Percentiles rank a stretch among this genome's conserved stretches.
These are phyloP conservation scores for Coemansia sp. DNA, from an alignment of 192 early-diverging fungal species.

Conservation along the genomic window DNA sequence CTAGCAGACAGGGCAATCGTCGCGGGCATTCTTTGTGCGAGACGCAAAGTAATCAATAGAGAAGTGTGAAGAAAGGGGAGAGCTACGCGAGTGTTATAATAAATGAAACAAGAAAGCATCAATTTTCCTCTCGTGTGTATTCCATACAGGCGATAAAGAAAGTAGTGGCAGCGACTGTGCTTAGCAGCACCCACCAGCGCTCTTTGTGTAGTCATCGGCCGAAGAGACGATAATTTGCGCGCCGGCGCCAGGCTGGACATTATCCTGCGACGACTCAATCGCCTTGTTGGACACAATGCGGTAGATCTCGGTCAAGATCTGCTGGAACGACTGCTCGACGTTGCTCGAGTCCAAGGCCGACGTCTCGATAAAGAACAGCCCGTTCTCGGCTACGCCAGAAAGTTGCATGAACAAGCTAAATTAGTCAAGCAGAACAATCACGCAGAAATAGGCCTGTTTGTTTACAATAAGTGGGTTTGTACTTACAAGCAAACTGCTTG, in stretches of 20 bases:
- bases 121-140: not conserved
- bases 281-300: conserved; percentile 97
- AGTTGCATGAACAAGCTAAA: not conserved
- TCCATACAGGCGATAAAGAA: not conserved
- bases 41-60: not conserved
- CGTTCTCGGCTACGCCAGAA: conserved; percentile 76
- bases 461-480: not conserved
- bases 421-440: not conserved
- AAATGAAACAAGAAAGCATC: not conserved
- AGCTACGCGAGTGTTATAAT: conserved; percentile 6
- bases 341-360: conserved; percentile 97
- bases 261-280: conserved; percentile 78
- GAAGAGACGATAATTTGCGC: conserved; percentile 68
- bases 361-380: conserved; percentile 97
- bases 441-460: not conserved
- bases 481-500: conserved; percentile 88
- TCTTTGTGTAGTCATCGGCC: conserved; percentile 63
- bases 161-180: too few relatives aligned
- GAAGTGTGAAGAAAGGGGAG: not conserved
- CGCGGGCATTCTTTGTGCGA: too few relatives aligned
- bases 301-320: conserved; percentile 94
- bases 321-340: conserved; percentile 95
- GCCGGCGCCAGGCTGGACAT: conserved; percentile 68
- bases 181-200: conserved; percentile 72
- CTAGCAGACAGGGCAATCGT: too few relatives aligned